These are phyloP conservation scores for Didymosphaeria variabile DNA, from an alignment of 2,329 filamentous ascomycete genomes.

Conservation along the genomic window DNA sequence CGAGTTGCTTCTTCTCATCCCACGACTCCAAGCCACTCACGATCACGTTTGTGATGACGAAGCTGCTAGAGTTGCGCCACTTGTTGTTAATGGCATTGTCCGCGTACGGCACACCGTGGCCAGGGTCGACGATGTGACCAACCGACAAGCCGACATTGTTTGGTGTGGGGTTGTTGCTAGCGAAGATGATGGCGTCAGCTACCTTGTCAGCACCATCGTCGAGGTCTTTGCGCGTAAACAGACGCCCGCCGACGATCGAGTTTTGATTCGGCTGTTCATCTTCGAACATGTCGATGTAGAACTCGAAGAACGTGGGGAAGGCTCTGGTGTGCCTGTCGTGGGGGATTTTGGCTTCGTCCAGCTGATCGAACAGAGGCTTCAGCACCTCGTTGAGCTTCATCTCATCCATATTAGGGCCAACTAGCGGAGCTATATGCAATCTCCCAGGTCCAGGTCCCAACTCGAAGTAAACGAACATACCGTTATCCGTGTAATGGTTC, in stretches of 20 bases:
- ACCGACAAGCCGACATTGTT: slow-evolving; percentile 38
- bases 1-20: slow-evolving; percentile 38
- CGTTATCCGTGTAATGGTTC: slow-evolving; percentile 43
- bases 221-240: slow-evolving; percentile 45
- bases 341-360: slow-evolving; percentile 43
- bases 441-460: slow-evolving; percentile 32
- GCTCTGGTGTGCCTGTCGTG: slow-evolving; percentile 39
- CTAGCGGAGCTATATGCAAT: slow-evolving; percentile 45
- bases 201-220: slow-evolving; percentile 32
- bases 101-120: slow-evolving; percentile 34
- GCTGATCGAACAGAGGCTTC: slow-evolving; percentile 38
- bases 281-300: slow-evolving; percentile 49
- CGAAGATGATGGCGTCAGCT: slow-evolving; percentile 37
- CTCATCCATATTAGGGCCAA: slow-evolving; percentile 43
- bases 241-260: slow-evolving; percentile 43
- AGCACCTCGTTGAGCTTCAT: slow-evolving; percentile 36
- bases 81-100: slow-evolving; percentile 47
- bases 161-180: slow-evolving; percentile 30
- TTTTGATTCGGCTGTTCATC: slow-evolving; percentile 42
- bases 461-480: slow-evolving; percentile 50
- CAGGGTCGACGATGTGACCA: slow-evolving; percentile 48
- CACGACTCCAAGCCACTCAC: slow-evolving; percentile 43
- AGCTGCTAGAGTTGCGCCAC: slow-evolving; percentile 48
- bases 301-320: slow-evolving; percentile 48
- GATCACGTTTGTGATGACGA: slow-evolving; percentile 45